Percentiles rank a stretch among this genome's conserved stretches.
These are phyloP conservation scores for Shiraia bambusicola DNA, from an alignment of 2,329 filamentous ascomycete species.

Conservation along the genomic window DNA sequence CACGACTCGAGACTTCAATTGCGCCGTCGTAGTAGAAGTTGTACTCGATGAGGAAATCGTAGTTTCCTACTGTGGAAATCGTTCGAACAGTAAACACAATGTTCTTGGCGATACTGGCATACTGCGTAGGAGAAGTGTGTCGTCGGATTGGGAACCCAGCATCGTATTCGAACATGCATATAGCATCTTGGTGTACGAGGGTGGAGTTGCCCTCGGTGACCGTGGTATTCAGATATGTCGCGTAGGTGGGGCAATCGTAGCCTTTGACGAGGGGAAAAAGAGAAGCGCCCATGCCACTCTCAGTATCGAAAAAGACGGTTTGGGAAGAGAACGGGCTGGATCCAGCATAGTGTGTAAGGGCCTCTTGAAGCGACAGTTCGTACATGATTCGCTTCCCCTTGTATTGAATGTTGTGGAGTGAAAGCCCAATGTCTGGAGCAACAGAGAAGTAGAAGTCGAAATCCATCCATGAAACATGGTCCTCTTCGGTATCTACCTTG, in stretches of 20 bases:
- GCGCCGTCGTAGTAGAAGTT: conserved; percentile 31
- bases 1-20: conserved; percentile 27
- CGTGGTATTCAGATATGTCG: conserved; percentile 53
- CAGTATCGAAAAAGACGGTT: conserved; percentile 52
- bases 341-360: conserved; percentile 56
- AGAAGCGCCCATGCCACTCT: conserved; percentile 53
- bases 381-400: conserved; percentile 59
- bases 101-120: conserved; percentile 37
- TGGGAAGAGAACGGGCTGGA: conserved; percentile 52
- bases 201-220: conserved; percentile 43
- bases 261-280: conserved; percentile 48
- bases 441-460: conserved; percentile 57
- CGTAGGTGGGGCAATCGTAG: conserved; percentile 56
- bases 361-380: conserved; percentile 58
- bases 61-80: conserved; percentile 52
- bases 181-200: conserved; percentile 49
- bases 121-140: conserved; percentile 22
- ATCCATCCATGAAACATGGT: conserved; percentile 56
- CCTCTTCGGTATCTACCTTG: conserved; percentile 45
- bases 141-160: conserved; percentile 36
- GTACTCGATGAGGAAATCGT: conserved; percentile 34
- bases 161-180: conserved; percentile 48
- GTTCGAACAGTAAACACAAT: conserved; percentile 48
- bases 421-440: conserved; percentile 51
- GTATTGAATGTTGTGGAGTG: conserved; percentile 55